phyloP scores from a whole-genome alignment of 2,329 filamentous ascomycete species.

The Ophiostoma angusticollis region DNA sequence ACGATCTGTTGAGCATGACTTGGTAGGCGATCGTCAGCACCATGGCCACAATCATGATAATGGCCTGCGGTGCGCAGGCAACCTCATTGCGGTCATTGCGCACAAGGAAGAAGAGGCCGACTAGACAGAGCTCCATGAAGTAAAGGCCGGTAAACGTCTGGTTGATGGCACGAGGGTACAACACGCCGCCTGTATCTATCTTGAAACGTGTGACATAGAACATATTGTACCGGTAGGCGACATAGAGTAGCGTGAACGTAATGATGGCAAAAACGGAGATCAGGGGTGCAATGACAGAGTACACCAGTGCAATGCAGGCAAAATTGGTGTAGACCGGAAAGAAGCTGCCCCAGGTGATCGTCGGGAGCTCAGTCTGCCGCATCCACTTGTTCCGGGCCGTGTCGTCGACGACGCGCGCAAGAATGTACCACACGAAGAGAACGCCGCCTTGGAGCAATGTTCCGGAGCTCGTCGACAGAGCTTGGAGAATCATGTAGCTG shows the following conservation, averaged over 20 bases:
- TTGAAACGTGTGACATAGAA: conserved; percentile 86
- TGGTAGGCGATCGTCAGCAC: conserved; percentile 67
- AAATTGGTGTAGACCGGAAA: conserved; percentile 97
- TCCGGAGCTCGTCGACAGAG: conserved; percentile 78
- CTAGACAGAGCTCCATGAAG: conserved; percentile 81
- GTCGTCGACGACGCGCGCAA: conserved; percentile 69
- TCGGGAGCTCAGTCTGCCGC: conserved; percentile 64
- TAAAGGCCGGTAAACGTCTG: conserved; percentile 93
- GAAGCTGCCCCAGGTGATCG: conserved; percentile 80
- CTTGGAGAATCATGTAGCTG: conserved; percentile 94
- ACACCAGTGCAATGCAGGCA: conserved; percentile 81
- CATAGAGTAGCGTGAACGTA: conserved; percentile 83
- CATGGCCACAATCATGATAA: conserved; percentile 68
- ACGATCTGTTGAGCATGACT: conserved; percentile 65
- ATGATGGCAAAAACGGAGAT: conserved; percentile 90
- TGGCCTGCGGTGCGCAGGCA: conserved; percentile 62
- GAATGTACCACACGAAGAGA: conserved; percentile 66
- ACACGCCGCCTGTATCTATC: conserved; percentile 79
- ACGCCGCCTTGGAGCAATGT: conserved; percentile 74
- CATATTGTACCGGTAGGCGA: conserved; percentile 93
- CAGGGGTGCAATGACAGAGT: conserved; percentile 76
- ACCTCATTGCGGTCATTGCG: conserved; percentile 38
- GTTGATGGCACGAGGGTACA: conserved; percentile 88
- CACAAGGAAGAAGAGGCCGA: conserved; percentile 80
- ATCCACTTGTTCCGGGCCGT: conserved; percentile 74